These are phyloP conservation scores for Acanthamoeba lenticulata DNA, from an alignment of 208 protist species.

Conservation along the genomic window DNA sequence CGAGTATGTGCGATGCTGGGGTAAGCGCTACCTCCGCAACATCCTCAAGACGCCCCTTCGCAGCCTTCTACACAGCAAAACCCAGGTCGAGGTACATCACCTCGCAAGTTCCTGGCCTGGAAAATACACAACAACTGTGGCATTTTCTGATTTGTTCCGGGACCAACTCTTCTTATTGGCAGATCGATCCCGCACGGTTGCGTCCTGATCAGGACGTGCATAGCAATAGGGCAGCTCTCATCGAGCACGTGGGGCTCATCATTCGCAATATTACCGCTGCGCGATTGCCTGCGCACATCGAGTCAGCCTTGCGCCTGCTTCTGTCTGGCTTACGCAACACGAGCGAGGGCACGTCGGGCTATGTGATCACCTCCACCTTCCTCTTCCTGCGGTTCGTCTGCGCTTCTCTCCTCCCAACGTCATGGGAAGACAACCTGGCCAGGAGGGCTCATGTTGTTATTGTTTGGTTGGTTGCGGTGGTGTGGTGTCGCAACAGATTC, in stretches of 20 bases:
- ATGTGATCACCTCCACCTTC: background rate
- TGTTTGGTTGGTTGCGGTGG: too few species aligned
- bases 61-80: background rate
- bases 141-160: too few species aligned
- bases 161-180: too few species aligned
- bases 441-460: too few species aligned
- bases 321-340: background rate
- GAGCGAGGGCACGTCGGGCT: background rate
- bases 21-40: slow-evolving; percentile 2
- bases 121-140: too few species aligned
- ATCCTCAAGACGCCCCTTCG: background rate
- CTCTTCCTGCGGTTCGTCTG: background rate
- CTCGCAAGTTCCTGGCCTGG: too few species aligned
- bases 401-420: background rate
- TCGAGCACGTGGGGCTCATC: background rate
- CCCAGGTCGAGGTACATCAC: background rate
- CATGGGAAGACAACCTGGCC: too few species aligned
- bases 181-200: background rate
- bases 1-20: background rate
- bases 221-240: background rate
- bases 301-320: background rate
- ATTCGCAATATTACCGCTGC: background rate
- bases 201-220: background rate
- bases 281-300: background rate
- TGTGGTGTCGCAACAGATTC: too few species aligned